A percentile compares a stretch with the other conserved stretches of the same genome.
These are phyloP conservation scores for Phytophthora vignae DNA, from an alignment of 352 stramenopile genomes.

Conservation along the genomic window DNA sequence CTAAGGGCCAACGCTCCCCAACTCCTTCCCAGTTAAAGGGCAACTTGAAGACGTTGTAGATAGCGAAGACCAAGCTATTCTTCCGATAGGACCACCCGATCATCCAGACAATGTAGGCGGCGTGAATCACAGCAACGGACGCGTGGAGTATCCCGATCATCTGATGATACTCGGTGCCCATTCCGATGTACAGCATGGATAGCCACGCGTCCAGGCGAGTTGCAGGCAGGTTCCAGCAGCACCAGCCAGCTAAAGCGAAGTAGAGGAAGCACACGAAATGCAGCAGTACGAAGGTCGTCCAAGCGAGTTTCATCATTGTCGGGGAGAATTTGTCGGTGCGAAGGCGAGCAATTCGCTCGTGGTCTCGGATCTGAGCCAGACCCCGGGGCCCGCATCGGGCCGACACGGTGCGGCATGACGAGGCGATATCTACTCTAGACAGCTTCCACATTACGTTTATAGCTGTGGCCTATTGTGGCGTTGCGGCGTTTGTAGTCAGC, in stretches of 20 bases:
- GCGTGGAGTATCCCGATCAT: constrained; percentile 22
- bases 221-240: constrained; percentile 38
- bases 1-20: constrained; percentile 4
- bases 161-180: constrained; percentile 26
- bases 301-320: constrained; percentile 18
- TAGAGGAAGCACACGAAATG: constrained; percentile 41
- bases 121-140: constrained; percentile 27
- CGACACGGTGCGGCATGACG: constrained; percentile 20
- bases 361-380: constrained; percentile 21
- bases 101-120: constrained; percentile 35
- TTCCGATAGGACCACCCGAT: constrained; percentile 28
- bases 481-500: neutral
- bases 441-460: neutral
- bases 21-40: neutral
- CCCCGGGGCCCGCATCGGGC: neutral
- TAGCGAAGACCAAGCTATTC: constrained; percentile 29
- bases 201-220: constrained; percentile 39
- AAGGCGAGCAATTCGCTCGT: constrained; percentile 10
- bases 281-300: constrained; percentile 30
- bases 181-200: constrained; percentile 36
- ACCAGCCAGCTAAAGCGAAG: constrained; percentile 25
- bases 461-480: neutral
- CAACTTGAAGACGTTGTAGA: constrained; percentile 33
- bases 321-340: constrained; percentile 29
- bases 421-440: neutral